These are phyloP conservation scores for Ophiosphaerella herpotricha DNA, from an alignment of 2,329 filamentous ascomycete genomes.

Conservation along the genomic window DNA sequence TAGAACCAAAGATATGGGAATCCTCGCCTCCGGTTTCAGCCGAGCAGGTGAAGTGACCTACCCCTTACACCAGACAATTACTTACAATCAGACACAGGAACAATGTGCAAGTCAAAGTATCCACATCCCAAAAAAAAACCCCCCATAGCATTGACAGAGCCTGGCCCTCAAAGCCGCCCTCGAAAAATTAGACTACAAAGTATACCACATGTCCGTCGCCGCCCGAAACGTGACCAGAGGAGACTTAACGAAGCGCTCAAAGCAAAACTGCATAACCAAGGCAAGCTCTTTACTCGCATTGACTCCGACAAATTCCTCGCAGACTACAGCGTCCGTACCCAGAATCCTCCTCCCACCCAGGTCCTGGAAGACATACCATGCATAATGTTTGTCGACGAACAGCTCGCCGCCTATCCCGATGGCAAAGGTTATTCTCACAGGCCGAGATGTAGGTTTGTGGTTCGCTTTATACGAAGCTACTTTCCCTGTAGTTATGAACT, in stretches of 20 bases:
- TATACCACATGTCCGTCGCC: constrained; percentile 5
- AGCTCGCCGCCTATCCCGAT: constrained; percentile 18
- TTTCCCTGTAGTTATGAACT: neutral
- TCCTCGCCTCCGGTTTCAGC: too few species aligned
- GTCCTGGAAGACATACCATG: constrained; percentile 65
- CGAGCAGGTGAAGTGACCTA: too few species aligned
- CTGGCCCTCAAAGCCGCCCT: constrained; percentile 2
- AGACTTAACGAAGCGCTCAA: neutral
- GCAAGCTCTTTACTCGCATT: constrained; percentile 63
- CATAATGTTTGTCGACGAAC: constrained; percentile 64
- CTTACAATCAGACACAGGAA: too few species aligned
- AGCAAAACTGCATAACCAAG: constrained; percentile 64
- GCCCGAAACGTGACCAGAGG: constrained; percentile 10
- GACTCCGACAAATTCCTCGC: constrained; percentile 73
- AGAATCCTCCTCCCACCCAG: constrained; percentile 29
- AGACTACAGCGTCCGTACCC: constrained; percentile 58
- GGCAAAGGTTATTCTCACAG: constrained; percentile 25
- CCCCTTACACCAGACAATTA: too few species aligned
- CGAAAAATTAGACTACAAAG: constrained; percentile 1
- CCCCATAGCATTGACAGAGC: too few species aligned
- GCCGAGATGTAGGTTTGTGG: constrained; percentile 12
- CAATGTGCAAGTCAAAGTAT: too few species aligned
- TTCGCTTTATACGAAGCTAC: neutral
- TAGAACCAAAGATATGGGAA: too few species aligned
- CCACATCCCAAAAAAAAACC: too few species aligned